A percentile compares a stretch with the other conserved stretches of the same genome.
Conservation (phyloP, 306 rosid species). For the Cercis canadensis region DNA sequence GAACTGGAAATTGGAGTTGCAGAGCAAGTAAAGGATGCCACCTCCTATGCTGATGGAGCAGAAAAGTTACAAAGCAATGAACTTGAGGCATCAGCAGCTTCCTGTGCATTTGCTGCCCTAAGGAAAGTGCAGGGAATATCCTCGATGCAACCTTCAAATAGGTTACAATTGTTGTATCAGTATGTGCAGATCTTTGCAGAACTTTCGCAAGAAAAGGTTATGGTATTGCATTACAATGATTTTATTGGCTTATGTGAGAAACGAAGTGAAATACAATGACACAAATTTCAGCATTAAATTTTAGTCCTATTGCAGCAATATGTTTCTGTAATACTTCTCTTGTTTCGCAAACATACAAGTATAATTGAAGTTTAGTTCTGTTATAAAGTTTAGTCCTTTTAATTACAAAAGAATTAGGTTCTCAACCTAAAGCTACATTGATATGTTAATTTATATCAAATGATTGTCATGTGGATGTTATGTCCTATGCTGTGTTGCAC, state of each 20-base stretch:
- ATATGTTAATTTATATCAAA: not conserved
- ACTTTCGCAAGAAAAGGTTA: slow-evolving; percentile 74
- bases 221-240: not conserved
- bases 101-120: slow-evolving; percentile 47
- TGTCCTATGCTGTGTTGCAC: not conserved
- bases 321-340: not conserved
- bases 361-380: no score
- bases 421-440: not conserved
- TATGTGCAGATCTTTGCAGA: slow-evolving; percentile 70
- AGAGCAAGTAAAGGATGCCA: slow-evolving; percentile 45
- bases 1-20: slow-evolving; percentile 43
- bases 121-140: slow-evolving; percentile 65
- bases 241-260: not conserved
- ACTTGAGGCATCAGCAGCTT: slow-evolving; percentile 38
- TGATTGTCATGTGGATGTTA: slow-evolving; percentile 3
- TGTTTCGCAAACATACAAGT: not conserved
- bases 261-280: not conserved
- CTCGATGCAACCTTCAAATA: slow-evolving; percentile 63
- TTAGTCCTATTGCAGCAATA: not conserved
- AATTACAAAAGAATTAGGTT: not conserved
- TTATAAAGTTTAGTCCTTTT: not conserved
- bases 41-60: slow-evolving; percentile 37
- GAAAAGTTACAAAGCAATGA: slow-evolving; percentile 41
- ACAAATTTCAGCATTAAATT: not conserved
- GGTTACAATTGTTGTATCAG: slow-evolving; percentile 65